A percentile compares a stretch with the other conserved stretches of the same genome.
Evolutionary conservation across 352 stramenopile species (phyloP).

Genomic region (Globisporangium iwayamae): DNA sequence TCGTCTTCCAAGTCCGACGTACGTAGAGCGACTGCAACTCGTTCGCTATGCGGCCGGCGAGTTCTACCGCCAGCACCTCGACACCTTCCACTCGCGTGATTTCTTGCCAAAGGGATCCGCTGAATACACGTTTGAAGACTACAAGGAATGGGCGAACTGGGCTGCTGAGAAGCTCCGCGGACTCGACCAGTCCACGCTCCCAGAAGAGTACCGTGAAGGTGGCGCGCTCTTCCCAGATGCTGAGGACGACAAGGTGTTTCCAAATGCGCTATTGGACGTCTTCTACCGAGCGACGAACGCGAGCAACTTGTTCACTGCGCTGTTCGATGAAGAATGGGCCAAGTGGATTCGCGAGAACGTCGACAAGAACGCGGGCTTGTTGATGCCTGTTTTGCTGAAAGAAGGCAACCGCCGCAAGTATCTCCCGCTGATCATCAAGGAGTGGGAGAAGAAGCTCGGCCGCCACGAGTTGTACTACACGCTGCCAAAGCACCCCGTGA

Average conservation of each 20-base stretch:
- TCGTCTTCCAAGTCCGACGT: slow-evolving; percentile 67
- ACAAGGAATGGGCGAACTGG: slow-evolving; percentile 63
- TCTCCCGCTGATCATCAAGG: slow-evolving; percentile 45
- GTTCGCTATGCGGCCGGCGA: slow-evolving; percentile 76
- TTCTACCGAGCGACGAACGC: slow-evolving; percentile 52
- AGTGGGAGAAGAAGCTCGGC: slow-evolving; percentile 61
- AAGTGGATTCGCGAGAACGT: slow-evolving; percentile 63
- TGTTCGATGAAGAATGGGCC: slow-evolving; percentile 50
- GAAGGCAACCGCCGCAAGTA: slow-evolving; percentile 49
- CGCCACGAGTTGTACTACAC: slow-evolving; percentile 56
- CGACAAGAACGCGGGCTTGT: slow-evolving; percentile 40
- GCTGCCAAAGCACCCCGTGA: slow-evolving; percentile 57
- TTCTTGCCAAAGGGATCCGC: slow-evolving; percentile 53
- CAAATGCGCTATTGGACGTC: slow-evolving; percentile 54
- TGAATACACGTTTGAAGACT: slow-evolving; percentile 49
- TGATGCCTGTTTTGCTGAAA: slow-evolving; percentile 44
- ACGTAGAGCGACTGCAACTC: slow-evolving; percentile 67
- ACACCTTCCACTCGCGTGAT: slow-evolving; percentile 76
- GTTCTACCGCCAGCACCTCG: slow-evolving; percentile 80
- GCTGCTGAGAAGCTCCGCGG: slow-evolving; percentile 42
- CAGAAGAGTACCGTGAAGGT: slow-evolving; percentile 56
- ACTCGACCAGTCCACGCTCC: slow-evolving; percentile 39
- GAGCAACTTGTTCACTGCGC: slow-evolving; percentile 57
- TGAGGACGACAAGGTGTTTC: slow-evolving; percentile 50
- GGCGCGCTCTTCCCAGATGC: slow-evolving; percentile 54